phyloP scores from a whole-genome alignment of 805 yeast species.

The Zygosaccharomyces lentus region DNA sequence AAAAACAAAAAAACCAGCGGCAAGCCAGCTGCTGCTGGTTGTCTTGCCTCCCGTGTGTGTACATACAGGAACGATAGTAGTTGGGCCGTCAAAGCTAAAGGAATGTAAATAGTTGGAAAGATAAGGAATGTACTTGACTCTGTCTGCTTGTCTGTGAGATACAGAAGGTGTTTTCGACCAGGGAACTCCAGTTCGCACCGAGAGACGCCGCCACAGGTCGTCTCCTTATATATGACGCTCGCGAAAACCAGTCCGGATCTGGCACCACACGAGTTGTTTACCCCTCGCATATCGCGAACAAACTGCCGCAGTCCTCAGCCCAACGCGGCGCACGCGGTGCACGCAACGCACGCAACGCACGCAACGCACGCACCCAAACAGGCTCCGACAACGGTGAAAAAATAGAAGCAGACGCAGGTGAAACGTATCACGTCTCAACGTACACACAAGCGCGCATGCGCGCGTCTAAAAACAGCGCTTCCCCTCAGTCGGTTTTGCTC shows the following conservation, averaged over 20 bases:
- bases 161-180: constrained; percentile 1
- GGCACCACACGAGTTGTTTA: constrained; percentile 6
- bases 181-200: not conserved
- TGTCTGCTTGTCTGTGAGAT: not conserved
- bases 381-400: not conserved
- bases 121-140: constrained; percentile 10
- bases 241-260: constrained; percentile 5
- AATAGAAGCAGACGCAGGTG: not conserved
- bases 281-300: not conserved
- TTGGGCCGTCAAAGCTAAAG: constrained; percentile 19
- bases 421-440: no score
- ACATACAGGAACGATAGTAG: constrained; percentile 8
- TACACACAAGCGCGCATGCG: not conserved
- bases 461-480: not conserved
- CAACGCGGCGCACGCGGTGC: not conserved
- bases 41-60: not conserved
- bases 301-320: not conserved
- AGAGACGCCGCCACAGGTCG: constrained; percentile 1
- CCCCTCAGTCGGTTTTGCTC: not conserved
- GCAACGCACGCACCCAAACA: not conserved
- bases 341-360: not conserved
- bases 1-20: not conserved
- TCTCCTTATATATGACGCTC: constrained; percentile 7
- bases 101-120: constrained; percentile 38
- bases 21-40: no score